Evolutionary conservation across 2,329 filamentous ascomycete species (phyloP).

Genomic region (Blastomyces gilchristii): DNA sequence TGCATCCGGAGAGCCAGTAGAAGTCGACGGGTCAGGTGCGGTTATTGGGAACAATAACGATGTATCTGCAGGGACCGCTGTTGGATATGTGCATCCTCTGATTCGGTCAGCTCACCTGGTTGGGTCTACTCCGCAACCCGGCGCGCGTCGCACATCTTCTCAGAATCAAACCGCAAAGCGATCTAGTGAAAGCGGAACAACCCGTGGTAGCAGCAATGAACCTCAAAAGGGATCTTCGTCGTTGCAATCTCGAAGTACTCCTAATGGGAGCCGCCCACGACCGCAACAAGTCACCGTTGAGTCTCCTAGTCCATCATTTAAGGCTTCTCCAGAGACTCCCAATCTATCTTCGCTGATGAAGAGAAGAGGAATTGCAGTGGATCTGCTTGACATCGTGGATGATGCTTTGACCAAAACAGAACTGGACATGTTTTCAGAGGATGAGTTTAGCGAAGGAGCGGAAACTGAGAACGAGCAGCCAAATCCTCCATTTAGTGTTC

Average conservation of each 20-base stretch:
- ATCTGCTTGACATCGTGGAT: constrained; percentile 51
- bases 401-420: constrained; percentile 39
- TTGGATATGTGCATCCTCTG: constrained; percentile 53
- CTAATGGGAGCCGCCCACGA: constrained; percentile 1
- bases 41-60: constrained; percentile 34
- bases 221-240: constrained; percentile 10
- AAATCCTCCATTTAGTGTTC: constrained; percentile 18
- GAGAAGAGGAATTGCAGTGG: constrained; percentile 50
- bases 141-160: constrained; percentile 14
- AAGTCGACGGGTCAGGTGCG: constrained; percentile 51
- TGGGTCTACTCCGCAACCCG: constrained; percentile 22
- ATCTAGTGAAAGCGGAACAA: not conserved
- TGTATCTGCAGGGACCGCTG: constrained; percentile 23
- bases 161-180: constrained; percentile 14
- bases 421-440: constrained; percentile 31
- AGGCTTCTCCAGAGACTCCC: constrained; percentile 50
- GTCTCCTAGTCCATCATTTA: constrained; percentile 35
- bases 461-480: constrained; percentile 19
- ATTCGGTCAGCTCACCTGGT: constrained; percentile 46
- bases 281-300: constrained; percentile 10
- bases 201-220: constrained; percentile 12
- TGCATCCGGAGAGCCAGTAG: constrained; percentile 73
- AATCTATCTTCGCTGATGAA: constrained; percentile 58
- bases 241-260: not conserved
- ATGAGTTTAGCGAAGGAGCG: constrained; percentile 29